Percentiles rank a stretch among this genome's conserved stretches.
Conservation (phyloP, 805 yeast genomes). For the Saccharomycopsis sp. region DNA sequence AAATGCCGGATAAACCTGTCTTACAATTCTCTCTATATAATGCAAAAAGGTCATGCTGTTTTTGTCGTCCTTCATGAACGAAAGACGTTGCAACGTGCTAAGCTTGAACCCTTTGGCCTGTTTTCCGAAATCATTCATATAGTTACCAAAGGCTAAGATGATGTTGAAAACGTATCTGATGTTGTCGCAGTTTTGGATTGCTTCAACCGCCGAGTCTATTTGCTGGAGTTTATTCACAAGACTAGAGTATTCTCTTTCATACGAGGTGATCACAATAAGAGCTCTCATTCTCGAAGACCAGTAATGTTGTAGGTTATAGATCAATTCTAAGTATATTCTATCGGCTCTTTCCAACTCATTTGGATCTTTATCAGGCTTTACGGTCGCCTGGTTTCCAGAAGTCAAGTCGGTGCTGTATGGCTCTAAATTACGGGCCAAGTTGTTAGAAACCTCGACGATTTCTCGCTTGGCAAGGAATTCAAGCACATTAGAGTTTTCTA, state of each 20-base stretch:
- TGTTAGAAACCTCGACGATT: constrained; percentile 67
- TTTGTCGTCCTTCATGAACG: constrained; percentile 82
- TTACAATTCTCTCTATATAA: constrained; percentile 82
- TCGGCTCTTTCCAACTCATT: constrained; percentile 81
- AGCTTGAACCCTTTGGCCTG: constrained; percentile 91
- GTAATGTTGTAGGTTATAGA: constrained; percentile 77
- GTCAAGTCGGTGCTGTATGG: constrained; percentile 79
- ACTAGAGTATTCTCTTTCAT: constrained; percentile 73
- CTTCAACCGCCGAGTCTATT: constrained; percentile 67
- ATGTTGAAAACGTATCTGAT: constrained; percentile 72
- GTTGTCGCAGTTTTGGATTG: constrained; percentile 58
- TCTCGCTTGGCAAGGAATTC: constrained; percentile 79
- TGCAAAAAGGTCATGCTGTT: constrained; percentile 87
- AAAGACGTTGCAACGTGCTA: constrained; percentile 81
- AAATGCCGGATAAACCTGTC: constrained; percentile 76
- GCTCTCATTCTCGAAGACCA: constrained; percentile 94
- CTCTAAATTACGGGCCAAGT: constrained; percentile 60
- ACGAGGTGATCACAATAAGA: constrained; percentile 57
- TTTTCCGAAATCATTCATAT: constrained; percentile 88
- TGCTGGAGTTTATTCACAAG: constrained; percentile 57
- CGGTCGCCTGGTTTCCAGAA: constrained; percentile 33
- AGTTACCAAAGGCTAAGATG: constrained; percentile 88
- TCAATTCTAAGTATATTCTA: constrained; percentile 71
- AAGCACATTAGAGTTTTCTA: constrained; percentile 64
- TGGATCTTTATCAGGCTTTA: constrained; percentile 62